Percentiles rank a stretch among this genome's conserved stretches.
Evolutionary conservation across 1,284 basidiomycete genomes (phyloP).

Genomic region (Puccinia hordei): DNA sequence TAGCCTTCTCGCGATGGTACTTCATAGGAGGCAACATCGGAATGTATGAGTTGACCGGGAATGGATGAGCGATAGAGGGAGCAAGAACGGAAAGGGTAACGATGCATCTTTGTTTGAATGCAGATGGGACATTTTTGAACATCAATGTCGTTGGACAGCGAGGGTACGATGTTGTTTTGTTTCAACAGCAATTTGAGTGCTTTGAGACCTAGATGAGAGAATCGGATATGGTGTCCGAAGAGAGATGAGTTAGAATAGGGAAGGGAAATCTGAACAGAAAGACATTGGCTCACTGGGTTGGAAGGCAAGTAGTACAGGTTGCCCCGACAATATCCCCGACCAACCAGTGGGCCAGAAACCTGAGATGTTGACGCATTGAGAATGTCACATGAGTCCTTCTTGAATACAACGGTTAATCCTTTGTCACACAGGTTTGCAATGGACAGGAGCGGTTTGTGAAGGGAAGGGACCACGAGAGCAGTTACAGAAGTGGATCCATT

Average conservation of each 20-base stretch:
- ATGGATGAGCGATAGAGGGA: not conserved
- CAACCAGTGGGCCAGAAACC: not conserved
- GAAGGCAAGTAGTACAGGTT: constrained; percentile 11
- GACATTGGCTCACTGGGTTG: not conserved
- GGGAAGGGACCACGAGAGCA: not conserved
- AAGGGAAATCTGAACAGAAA: not conserved
- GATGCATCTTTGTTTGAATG: constrained; percentile 13
- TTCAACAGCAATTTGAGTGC: constrained; percentile 10
- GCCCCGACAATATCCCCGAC: not conserved
- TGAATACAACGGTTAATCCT: not conserved
- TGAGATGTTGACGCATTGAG: not conserved
- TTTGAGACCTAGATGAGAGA: constrained; percentile 15
- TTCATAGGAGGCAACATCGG: constrained; percentile 10
- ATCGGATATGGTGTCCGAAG: not conserved
- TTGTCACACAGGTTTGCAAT: not conserved
- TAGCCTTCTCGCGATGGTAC: not conserved
- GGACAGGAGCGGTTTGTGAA: constrained; percentile 5
- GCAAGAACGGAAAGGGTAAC: not conserved
- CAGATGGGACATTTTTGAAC: constrained; percentile 6
- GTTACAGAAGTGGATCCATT: not conserved
- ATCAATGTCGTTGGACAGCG: not conserved
- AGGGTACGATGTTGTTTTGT: not conserved
- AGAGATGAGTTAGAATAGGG: not conserved
- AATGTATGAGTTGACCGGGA: constrained; percentile 14
- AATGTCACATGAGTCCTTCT: not conserved